Conservation (phyloP, 2,329 filamentous ascomycete species). For the Pochonia chlamydosporia region DNA sequence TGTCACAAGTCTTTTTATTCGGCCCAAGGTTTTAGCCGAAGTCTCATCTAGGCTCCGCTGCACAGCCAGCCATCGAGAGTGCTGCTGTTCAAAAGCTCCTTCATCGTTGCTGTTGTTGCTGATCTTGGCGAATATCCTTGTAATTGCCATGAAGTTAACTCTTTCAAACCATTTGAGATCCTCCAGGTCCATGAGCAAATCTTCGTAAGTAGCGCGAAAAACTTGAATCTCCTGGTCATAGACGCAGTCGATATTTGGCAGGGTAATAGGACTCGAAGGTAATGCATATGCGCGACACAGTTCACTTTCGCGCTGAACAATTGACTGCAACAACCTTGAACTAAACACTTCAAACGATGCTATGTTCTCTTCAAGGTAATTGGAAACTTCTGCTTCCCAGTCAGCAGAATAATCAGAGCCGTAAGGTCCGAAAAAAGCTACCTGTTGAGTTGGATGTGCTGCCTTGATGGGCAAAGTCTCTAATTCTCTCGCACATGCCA, state of each 20-base stretch:
- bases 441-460: neutral
- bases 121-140: slow-evolving; percentile 5
- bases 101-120: neutral
- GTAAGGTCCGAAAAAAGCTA: neutral
- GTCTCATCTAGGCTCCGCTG: neutral
- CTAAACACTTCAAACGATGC: neutral
- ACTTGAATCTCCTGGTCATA: neutral
- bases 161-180: slow-evolving; percentile 4
- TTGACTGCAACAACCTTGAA: neutral
- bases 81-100: neutral
- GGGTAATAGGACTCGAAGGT: neutral
- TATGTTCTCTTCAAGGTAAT: neutral
- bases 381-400: neutral
- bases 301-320: slow-evolving; percentile 2
- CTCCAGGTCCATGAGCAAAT: slow-evolving; percentile 1
- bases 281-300: neutral
- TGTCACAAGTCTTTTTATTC: neutral
- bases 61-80: neutral
- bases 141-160: slow-evolving; percentile 3
- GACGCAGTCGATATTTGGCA: slow-evolving; percentile 1
- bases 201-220: slow-evolving; percentile 1
- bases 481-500: slow-evolving; percentile 17
- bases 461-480: slow-evolving; percentile 1
- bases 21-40: neutral
- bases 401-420: neutral